Evolutionary conservation across 371 early-diverging fungal genomes (phyloP).

Genomic region (Furculomyces boomerangus): DNA sequence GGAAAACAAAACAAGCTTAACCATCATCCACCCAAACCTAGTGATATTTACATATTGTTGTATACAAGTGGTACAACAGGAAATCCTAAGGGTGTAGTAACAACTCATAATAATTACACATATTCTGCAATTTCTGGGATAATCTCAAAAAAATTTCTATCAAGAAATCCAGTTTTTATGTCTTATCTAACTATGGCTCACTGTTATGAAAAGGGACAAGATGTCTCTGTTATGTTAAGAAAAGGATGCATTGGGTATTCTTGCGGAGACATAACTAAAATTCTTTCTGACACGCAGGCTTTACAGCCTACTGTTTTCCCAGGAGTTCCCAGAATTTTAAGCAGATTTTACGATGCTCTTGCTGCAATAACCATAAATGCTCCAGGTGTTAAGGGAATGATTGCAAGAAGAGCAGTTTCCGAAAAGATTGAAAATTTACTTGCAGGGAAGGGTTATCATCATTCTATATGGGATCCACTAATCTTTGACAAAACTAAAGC

Average conservation of each 20-base stretch:
- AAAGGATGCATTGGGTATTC: slow-evolving; percentile 62
- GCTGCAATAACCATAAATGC: slow-evolving; percentile 41
- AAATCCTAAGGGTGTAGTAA: slow-evolving; percentile 35
- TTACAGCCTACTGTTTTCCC: slow-evolving; percentile 70
- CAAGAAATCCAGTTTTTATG: slow-evolving; percentile 24
- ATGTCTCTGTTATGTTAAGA: slow-evolving; percentile 24
- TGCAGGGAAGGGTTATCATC: slow-evolving; percentile 36
- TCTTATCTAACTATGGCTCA: slow-evolving; percentile 78
- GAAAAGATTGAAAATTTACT: slow-evolving; percentile 37
- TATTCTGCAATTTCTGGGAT: slow-evolving; percentile 15
- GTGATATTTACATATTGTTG: slow-evolving; percentile 84
- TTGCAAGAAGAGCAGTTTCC: slow-evolving; percentile 48
- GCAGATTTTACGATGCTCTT: slow-evolving; percentile 74
- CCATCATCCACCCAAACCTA: slow-evolving; percentile 33
- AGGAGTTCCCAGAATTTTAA: slow-evolving; percentile 79
- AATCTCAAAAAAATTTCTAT: slow-evolving; percentile 11
- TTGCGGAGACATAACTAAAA: slow-evolving; percentile 51
- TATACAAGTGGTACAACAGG: slow-evolving; percentile 85
- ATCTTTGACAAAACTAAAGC: slow-evolving; percentile 75
- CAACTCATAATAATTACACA: slow-evolving; percentile 23
- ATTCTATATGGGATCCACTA: slow-evolving; percentile 77
- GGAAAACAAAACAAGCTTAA: slow-evolving; percentile 26
- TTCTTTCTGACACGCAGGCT: slow-evolving; percentile 62
- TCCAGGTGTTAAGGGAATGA: slow-evolving; percentile 34
- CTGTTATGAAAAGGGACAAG: slow-evolving; percentile 61